Conservation (phyloP, 176 grass and related monocot genomes). For the Lolium multiflorum region DNA sequence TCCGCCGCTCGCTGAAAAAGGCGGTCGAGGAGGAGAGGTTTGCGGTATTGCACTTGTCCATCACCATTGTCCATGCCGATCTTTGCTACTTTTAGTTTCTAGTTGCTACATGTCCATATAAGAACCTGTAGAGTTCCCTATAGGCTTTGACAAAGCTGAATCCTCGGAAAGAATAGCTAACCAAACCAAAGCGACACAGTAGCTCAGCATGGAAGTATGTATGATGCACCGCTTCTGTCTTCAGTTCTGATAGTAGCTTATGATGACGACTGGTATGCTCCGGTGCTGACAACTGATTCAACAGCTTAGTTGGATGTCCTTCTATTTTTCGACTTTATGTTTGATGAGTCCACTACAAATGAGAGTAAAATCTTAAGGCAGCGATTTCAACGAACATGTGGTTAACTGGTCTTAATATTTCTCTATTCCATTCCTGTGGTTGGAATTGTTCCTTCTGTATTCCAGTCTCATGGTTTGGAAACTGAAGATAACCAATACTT, state of each 20-base stretch:
- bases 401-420: not conserved
- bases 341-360: not conserved
- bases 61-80: not conserved
- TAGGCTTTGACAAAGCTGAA: not conserved
- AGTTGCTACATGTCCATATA: not conserved
- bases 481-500: not conserved
- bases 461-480: slow-evolving; percentile 22
- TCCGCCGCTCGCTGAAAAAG: slow-evolving; percentile 61
- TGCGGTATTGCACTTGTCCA: slow-evolving; percentile 49
- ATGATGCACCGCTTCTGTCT: not conserved
- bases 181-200: not conserved
- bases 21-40: slow-evolving; percentile 73
- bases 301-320: not conserved
- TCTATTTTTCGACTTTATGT: slow-evolving; percentile 1
- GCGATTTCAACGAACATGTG: slow-evolving; percentile 13
- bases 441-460: slow-evolving; percentile 2
- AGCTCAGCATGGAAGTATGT: not conserved
- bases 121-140: not conserved
- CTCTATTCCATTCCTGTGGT: not conserved
- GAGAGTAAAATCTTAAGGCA: not conserved
- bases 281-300: not conserved
- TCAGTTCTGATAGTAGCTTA: not conserved
- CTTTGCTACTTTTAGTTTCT: not conserved
- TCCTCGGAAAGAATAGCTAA: not conserved
- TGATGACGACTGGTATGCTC: not conserved